phyloP scores from a whole-genome alignment of 768 basidiomycete genomes.

The Lactifluus hygrophoroides region DNA sequence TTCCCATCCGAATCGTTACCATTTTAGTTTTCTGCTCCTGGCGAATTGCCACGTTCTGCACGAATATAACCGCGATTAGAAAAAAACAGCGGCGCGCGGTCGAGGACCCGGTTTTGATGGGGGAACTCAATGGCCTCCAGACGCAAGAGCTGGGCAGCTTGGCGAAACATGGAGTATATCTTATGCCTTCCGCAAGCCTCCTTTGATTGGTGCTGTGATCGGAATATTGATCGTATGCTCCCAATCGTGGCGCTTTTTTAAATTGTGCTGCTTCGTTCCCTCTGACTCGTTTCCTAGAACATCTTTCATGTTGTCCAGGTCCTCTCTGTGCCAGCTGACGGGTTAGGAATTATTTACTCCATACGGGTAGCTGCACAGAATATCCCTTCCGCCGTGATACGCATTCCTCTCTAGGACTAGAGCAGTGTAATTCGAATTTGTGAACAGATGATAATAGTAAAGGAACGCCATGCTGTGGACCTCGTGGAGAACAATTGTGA shows the following conservation, averaged over 20 bases:
- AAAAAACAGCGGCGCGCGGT: slow-evolving; percentile 3
- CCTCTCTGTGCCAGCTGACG: neutral
- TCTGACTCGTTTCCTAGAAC: too few species aligned
- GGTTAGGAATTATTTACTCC: neutral
- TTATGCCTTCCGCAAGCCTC: neutral
- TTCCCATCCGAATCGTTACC: neutral
- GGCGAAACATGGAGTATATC: too few species aligned
- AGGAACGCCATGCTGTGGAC: neutral
- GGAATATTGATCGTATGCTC: too few species aligned
- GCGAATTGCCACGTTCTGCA: slow-evolving; percentile 3
- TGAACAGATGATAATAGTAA: neutral
- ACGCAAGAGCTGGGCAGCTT: too few species aligned
- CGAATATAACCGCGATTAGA: slow-evolving; percentile 1
- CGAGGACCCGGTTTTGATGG: too few species aligned
- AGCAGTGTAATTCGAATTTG: neutral
- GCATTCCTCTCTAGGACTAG: neutral
- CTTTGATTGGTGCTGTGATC: neutral
- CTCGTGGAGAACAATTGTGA: neutral
- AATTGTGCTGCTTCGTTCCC: too few species aligned
- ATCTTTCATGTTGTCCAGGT: too few species aligned
- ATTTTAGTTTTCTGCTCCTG: neutral
- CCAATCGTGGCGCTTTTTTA: too few species aligned
- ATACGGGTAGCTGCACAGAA: neutral
- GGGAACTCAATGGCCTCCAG: too few species aligned
- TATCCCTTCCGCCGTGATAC: neutral